phyloP scores from a whole-genome alignment of 352 stramenopile species.

The Globisporangium nagaii region DNA sequence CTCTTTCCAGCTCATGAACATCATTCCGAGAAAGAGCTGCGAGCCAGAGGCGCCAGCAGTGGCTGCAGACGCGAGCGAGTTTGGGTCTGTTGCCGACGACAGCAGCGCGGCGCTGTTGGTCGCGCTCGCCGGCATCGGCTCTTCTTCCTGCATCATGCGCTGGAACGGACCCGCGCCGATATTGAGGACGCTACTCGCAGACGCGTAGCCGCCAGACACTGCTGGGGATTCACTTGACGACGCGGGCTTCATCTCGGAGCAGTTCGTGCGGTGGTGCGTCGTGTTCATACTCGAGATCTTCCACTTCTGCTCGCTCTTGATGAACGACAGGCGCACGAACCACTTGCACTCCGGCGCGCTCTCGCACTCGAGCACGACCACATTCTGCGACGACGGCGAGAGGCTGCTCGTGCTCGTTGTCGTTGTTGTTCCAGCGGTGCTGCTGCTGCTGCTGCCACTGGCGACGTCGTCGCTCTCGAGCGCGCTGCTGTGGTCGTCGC shows the following conservation, averaged over 20 bases:
- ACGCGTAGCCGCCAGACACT: background rate
- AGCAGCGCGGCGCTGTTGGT: constrained; percentile 2
- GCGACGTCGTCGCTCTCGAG: background rate
- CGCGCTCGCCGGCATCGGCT: constrained; percentile 1
- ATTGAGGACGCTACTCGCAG: background rate
- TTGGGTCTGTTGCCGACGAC: background rate
- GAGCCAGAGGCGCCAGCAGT: constrained; percentile 15
- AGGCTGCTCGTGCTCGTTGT: background rate
- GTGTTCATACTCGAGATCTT: constrained; percentile 72
- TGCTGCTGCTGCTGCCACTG: background rate
- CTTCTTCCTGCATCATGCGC: constrained; percentile 28
- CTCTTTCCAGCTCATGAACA: constrained; percentile 59
- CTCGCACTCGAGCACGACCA: constrained; percentile 56
- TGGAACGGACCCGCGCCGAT: constrained; percentile 19
- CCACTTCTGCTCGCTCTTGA: constrained; percentile 65
- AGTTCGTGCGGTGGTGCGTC: constrained; percentile 59
- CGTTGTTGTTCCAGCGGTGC: too few relatives aligned
- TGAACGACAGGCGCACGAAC: constrained; percentile 60
- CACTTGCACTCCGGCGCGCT: constrained; percentile 65
- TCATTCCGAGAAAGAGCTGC: constrained; percentile 35
- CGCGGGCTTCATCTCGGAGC: constrained; percentile 15
- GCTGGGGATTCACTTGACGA: background rate
- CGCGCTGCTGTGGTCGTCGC: constrained; percentile 1
- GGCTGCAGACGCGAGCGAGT: background rate
- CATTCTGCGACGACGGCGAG: constrained; percentile 22